These are phyloP conservation scores for Uncinocarpus reesii DNA, from an alignment of 2,329 filamentous ascomycete species.

Conservation along the genomic window DNA sequence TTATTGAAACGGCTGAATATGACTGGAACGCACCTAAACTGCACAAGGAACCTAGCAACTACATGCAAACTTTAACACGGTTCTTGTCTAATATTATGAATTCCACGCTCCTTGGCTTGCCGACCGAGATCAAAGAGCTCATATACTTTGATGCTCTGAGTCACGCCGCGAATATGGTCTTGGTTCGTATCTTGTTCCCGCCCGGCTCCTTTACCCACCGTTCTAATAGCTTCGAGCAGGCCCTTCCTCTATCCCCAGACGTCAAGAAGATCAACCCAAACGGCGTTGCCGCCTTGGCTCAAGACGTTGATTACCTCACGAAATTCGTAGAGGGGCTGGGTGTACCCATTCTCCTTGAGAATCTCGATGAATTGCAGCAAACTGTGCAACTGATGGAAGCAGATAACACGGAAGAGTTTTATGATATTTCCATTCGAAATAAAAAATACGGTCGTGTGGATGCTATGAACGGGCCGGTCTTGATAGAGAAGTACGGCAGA, in stretches of 20 bases:
- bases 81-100: conserved; percentile 96
- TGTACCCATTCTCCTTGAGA: conserved; percentile 77
- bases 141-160: conserved; percentile 95
- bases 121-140: conserved; percentile 88
- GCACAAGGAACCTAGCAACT: conserved; percentile 68
- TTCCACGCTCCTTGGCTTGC: conserved; percentile 83
- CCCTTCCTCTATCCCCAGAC: conserved; percentile 63
- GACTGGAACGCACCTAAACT: conserved; percentile 63
- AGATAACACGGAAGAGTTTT: conserved; percentile 94
- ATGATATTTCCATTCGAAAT: conserved; percentile 78
- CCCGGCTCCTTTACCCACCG: background rate
- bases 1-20: conserved; percentile 94
- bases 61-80: conserved; percentile 87
- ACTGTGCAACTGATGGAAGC: conserved; percentile 76
- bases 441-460: conserved; percentile 92
- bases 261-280: conserved; percentile 82
- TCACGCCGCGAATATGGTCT: conserved; percentile 76
- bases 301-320: conserved; percentile 73
- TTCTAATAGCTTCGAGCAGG: conserved; percentile 34
- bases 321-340: conserved; percentile 79
- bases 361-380: conserved; percentile 86
- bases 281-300: conserved; percentile 67
- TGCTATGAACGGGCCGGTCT: conserved; percentile 71
- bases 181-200: conserved; percentile 42
- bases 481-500: conserved; percentile 73